A percentile compares a stretch with the other conserved stretches of the same genome.
Conservation (phyloP, 2,329 filamentous ascomycete genomes). For the Conoideocrella luteorostrata region DNA sequence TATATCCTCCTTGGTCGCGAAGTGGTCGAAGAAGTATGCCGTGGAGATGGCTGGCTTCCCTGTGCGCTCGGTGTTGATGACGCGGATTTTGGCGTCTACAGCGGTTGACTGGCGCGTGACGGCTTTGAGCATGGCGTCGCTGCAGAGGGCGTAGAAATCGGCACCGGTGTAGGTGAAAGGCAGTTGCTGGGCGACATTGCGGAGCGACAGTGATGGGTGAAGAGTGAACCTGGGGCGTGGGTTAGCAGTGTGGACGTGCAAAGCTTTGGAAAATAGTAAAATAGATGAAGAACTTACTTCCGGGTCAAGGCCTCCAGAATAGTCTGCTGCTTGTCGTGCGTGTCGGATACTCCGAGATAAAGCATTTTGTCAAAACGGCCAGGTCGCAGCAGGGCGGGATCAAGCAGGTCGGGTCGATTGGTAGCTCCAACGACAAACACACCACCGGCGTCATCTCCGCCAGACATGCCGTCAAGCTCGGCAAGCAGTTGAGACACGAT, state of each 20-base stretch:
- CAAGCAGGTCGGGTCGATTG: slow-evolving; percentile 86
- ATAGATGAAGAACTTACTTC: slow-evolving; percentile 56
- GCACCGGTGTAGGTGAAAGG: slow-evolving; percentile 97
- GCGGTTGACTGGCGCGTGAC: slow-evolving; percentile 82
- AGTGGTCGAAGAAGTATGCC: slow-evolving; percentile 93
- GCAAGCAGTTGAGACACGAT: slow-evolving; percentile 93
- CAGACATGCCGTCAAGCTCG: slow-evolving; percentile 95
- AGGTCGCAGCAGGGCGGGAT: slow-evolving; percentile 81
- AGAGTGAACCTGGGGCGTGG: slow-evolving; percentile 75
- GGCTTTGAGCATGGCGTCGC: slow-evolving; percentile 97
- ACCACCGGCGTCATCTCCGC: slow-evolving; percentile 76
- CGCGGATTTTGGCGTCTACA: slow-evolving; percentile 76
- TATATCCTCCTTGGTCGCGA: slow-evolving; percentile 74
- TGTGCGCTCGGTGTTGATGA: slow-evolving; percentile 50
- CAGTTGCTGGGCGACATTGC: slow-evolving; percentile 65
- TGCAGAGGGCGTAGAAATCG: slow-evolving; percentile 94
- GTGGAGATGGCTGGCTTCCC: slow-evolving; percentile 57
- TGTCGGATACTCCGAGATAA: slow-evolving; percentile 92
- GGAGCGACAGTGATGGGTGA: slow-evolving; percentile 69
- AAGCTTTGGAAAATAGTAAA: background rate
- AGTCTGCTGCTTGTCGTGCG: slow-evolving; percentile 90
- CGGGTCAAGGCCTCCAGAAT: slow-evolving; percentile 91
- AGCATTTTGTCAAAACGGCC: slow-evolving; percentile 98
- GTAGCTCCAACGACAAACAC: slow-evolving; percentile 97
- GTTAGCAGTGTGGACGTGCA: background rate